Evolutionary conservation across 441 rosid genomes (phyloP), one percentile per base, ranked within the genome.

Genomic region (Erodium texanum): DNA sequence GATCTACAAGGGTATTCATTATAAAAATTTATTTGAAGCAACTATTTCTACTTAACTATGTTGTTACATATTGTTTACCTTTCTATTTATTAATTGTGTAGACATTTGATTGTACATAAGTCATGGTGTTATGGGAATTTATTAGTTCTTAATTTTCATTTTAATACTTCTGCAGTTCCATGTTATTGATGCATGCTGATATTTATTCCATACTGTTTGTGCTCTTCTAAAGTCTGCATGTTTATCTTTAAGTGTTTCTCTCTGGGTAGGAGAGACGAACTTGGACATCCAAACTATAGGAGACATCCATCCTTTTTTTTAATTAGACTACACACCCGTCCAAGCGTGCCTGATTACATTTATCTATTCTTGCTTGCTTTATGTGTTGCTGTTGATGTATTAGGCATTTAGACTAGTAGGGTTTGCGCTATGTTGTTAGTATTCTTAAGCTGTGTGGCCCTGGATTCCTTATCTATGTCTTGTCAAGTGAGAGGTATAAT

Each of bases 381-480:
- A 16, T 1, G 61, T 8, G 6, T n/a, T 34, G 11, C 9, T 24
- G 62, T 24, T 54, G 54, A 24, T 7, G 15, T 38, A 36, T 7
- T 38, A n/a, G n/a, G n/a, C n/a, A n/a, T n/a, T n/a, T n/a, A 41
- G 64, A 65, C 69, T 22, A 24, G 18, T 38, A 52, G 43, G 38
- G 18, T n/a, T 20, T 54, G 63, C 41, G 41, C 66, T 23, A 38
- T 58, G 54, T 54, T 8, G 36, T 3, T 12, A 15, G 54, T 24
- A 43, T 65, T 54, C 45, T 56, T 54, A 11, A 70, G 32, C 54
- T 24, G 50, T 4, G n/a, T 70, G 52, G n/a, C 62, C 34, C 16
- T 7, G 16, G 38, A 54, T 10, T 29, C 12, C 18, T 9, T 58
- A 45, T 69, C 56, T 29, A 65, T 27, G 24, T 68, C 18, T 10